Percentiles rank a stretch among this genome's conserved stretches.
phyloP scores from a whole-genome alignment of 345 rosid species.

The Ricinus communis region DNA sequence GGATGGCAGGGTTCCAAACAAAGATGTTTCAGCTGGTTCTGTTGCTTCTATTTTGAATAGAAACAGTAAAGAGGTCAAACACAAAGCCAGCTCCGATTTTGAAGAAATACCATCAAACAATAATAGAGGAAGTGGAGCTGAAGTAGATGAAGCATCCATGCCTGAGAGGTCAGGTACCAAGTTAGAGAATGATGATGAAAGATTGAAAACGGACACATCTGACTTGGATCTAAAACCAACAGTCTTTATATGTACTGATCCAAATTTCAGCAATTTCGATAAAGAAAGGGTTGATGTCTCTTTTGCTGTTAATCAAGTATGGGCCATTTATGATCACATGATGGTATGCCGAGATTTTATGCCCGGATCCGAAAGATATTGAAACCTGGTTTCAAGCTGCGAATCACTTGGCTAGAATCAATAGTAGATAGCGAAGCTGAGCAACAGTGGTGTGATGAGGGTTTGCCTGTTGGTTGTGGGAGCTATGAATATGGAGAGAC shows the following conservation, averaged over 20 bases:
- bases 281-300: constrained; percentile 35
- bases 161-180: background rate
- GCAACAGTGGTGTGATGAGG: constrained; percentile 38
- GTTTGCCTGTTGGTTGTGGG: constrained; percentile 72
- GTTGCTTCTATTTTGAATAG: constrained; percentile 21
- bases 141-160: constrained; percentile 27
- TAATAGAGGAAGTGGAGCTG: constrained; percentile 23
- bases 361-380: constrained; percentile 57
- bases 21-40: constrained; percentile 30
- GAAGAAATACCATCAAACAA: constrained; percentile 31
- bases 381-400: constrained; percentile 54
- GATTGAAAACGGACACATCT: constrained; percentile 20
- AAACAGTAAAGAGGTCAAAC: constrained; percentile 21
- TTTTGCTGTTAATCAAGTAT: constrained; percentile 69
- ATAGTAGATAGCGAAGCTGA: constrained; percentile 36
- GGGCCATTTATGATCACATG: constrained; percentile 87
- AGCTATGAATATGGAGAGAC: constrained; percentile 39
- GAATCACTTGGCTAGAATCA: constrained; percentile 76
- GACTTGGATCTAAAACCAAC: constrained; percentile 1
- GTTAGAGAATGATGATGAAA: constrained; percentile 18
- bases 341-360: constrained; percentile 83
- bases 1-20: constrained; percentile 24
- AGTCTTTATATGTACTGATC: constrained; percentile 47
- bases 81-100: constrained; percentile 26
- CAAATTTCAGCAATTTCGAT: constrained; percentile 76